phyloP scores from a whole-genome alignment of 2,329 filamentous ascomycete species.

The Endocalyx cinctus region DNA sequence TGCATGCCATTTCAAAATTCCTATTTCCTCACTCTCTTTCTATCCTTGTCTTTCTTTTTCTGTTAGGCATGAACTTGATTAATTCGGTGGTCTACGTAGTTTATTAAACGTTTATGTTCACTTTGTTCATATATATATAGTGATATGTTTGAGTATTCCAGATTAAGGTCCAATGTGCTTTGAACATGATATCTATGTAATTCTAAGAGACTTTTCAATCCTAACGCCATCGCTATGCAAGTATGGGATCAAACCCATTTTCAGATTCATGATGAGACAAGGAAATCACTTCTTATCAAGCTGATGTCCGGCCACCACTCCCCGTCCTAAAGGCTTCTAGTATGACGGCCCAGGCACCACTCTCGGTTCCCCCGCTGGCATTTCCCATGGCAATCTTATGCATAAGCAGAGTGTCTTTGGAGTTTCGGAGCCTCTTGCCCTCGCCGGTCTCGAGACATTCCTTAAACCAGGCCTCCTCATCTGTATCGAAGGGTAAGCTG shows the following conservation, averaged over 20 bases:
- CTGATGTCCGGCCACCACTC: slow-evolving; percentile 25
- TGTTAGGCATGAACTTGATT: neutral
- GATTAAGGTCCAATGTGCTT: neutral
- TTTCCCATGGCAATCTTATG: slow-evolving; percentile 65
- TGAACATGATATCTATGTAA: slow-evolving; percentile 1
- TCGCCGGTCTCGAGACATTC: slow-evolving; percentile 61
- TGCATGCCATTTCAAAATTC: neutral
- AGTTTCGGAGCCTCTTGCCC: slow-evolving; percentile 58
- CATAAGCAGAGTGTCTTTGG: slow-evolving; percentile 71
- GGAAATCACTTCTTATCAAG: slow-evolving; percentile 4
- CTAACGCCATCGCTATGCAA: slow-evolving; percentile 28
- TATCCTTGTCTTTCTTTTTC: neutral
- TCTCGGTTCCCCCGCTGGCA: slow-evolving; percentile 40
- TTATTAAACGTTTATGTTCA: neutral
- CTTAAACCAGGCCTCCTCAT: slow-evolving; percentile 72
- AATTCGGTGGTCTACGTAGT: neutral
- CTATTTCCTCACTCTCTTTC: neutral
- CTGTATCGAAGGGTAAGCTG: slow-evolving; percentile 63
- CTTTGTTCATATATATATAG: neutral
- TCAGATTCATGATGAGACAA: slow-evolving; percentile 8
- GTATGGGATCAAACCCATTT: too few relatives aligned
- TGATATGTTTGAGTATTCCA: neutral
- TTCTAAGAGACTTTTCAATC: slow-evolving; percentile 11
- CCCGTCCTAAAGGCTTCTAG: slow-evolving; percentile 49
- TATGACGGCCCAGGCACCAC: slow-evolving; percentile 45